phyloP scores from a whole-genome alignment of 805 yeast species.

The Candida rishiriensis region DNA sequence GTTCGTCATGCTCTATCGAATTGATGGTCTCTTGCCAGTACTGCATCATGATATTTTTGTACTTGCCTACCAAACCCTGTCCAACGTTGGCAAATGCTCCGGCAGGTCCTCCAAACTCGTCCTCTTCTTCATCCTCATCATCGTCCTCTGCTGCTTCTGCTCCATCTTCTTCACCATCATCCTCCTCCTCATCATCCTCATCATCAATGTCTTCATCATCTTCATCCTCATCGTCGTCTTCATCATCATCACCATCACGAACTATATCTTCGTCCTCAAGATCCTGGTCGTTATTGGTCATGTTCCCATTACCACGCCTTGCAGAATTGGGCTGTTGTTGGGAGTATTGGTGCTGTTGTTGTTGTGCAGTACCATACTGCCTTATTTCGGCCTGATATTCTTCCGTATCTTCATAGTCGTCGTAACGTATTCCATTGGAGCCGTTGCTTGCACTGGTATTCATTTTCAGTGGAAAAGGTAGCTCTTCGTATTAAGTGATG shows the following conservation, averaged over 20 bases:
- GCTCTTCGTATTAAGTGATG: background rate
- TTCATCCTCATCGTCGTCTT: constrained; percentile 14
- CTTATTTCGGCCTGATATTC: constrained; percentile 12
- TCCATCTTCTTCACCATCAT: constrained; percentile 10
- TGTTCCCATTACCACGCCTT: background rate
- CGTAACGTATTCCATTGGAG: constrained; percentile 16
- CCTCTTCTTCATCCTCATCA: constrained; percentile 34
- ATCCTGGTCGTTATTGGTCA: background rate
- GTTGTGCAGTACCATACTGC: constrained; percentile 4
- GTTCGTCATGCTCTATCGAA: constrained; percentile 80
- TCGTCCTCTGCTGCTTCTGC: constrained; percentile 27
- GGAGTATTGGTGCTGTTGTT: constrained; percentile 7
- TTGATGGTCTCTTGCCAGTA: constrained; percentile 97
- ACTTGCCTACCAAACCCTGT: constrained; percentile 79
- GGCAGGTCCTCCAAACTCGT: constrained; percentile 31
- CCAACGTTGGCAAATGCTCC: constrained; percentile 70
- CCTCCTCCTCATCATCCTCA: constrained; percentile 21
- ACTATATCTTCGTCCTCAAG: background rate
- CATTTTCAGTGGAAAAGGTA: background rate
- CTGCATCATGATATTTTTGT: constrained; percentile 85
- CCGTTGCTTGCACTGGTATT: background rate
- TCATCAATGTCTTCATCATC: constrained; percentile 31
- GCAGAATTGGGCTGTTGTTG: constrained; percentile 1
- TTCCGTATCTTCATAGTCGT: constrained; percentile 11
- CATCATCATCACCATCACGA: constrained; percentile 15